These are phyloP conservation scores for Sedum album DNA, from an alignment of 164 flowering plant species.

Conservation along the genomic window DNA sequence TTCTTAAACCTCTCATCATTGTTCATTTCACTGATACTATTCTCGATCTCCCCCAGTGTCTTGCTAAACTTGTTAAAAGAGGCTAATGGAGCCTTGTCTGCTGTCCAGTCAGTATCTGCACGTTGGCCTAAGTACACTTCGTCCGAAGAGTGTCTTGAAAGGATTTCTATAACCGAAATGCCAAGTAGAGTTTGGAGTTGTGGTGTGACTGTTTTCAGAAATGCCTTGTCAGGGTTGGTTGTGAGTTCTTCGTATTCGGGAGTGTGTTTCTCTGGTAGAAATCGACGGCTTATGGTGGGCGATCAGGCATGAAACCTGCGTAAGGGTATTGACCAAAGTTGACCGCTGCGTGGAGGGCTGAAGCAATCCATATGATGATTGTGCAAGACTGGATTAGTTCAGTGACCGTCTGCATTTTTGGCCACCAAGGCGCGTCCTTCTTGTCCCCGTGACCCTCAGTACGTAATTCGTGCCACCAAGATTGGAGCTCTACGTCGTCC, in stretches of 20 bases:
- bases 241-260: conserved; percentile 30
- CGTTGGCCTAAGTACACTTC: conserved; percentile 44
- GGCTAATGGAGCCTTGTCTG: conserved; percentile 16
- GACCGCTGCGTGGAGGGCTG: conserved; percentile 45
- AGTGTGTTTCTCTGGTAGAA: conserved; percentile 34
- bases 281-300: conserved; percentile 31
- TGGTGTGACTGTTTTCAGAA: conserved; percentile 29
- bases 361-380: conserved; percentile 41
- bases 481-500: conserved; percentile 41
- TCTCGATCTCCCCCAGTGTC: conserved; percentile 19
- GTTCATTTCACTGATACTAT: conserved; percentile 15
- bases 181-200: conserved; percentile 35
- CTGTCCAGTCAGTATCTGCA: conserved; percentile 31
- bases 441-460: conserved; percentile 58
- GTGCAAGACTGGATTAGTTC: conserved; percentile 34
- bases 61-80: conserved; percentile 22
- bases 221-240: conserved; percentile 26
- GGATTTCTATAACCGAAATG: conserved; percentile 29
- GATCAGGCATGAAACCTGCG: conserved; percentile 37
- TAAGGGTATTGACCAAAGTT: conserved; percentile 45
- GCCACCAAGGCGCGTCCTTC: conserved; percentile 55
- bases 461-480: conserved; percentile 57
- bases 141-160: conserved; percentile 39
- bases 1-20: conserved; percentile 18
- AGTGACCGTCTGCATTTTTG: conserved; percentile 28